Percentiles rank a stretch among this genome's conserved stretches.
Conservation (phyloP, 2,329 filamentous ascomycete species). For the Botrytis squamosa region DNA sequence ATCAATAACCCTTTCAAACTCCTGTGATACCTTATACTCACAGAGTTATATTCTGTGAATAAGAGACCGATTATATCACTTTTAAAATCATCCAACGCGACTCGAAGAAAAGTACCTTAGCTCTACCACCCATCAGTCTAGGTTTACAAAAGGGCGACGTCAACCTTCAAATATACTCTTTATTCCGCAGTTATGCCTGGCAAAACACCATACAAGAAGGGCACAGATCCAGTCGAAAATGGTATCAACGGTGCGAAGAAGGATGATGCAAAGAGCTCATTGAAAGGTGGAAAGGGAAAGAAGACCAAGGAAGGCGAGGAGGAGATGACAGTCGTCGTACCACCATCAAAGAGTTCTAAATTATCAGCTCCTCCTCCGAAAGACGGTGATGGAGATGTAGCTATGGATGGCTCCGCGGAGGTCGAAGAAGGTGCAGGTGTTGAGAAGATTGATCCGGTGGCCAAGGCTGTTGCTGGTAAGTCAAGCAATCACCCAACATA, state of each 20-base stretch:
- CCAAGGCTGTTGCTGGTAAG: conserved; percentile 61
- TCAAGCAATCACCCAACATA: conserved; percentile 18
- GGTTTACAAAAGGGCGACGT: conserved; percentile 35
- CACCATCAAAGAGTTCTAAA: conserved; percentile 65
- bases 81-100: neutral
- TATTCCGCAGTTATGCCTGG: conserved; percentile 56
- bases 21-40: neutral
- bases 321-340: conserved; percentile 80
- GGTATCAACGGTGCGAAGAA: conserved; percentile 64
- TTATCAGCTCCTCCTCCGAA: conserved; percentile 54
- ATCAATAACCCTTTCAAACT: conserved; percentile 1
- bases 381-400: conserved; percentile 67
- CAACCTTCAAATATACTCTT: conserved; percentile 26
- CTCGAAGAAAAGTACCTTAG: conserved; percentile 6
- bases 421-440: conserved; percentile 41
- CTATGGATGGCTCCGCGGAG: conserved; percentile 59
- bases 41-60: neutral
- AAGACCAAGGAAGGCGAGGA: conserved; percentile 63
- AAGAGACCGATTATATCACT: conserved; percentile 1
- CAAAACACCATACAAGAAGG: conserved; percentile 66
- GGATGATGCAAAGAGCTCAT: conserved; percentile 56
- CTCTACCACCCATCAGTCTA: conserved; percentile 16
- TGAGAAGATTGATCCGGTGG: conserved; percentile 59
- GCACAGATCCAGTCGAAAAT: conserved; percentile 68
- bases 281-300: conserved; percentile 64